Percentiles rank a stretch among this genome's conserved stretches.
phyloP scores from a whole-genome alignment of 208 protist species.

The Lotmaria passim region DNA sequence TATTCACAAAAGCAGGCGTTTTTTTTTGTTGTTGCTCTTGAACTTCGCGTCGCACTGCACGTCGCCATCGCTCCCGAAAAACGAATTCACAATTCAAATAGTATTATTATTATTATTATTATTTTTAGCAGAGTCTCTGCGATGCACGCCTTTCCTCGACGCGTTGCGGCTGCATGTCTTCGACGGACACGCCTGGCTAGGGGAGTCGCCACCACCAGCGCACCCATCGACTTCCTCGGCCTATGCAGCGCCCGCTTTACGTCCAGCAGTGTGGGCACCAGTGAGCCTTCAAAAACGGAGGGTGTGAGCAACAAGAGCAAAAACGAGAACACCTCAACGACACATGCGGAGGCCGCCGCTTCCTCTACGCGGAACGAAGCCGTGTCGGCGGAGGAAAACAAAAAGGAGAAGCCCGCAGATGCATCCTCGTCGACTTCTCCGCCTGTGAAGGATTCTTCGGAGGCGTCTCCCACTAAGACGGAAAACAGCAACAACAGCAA shows the following conservation, averaged over 20 bases:
- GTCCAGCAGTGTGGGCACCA: neutral
- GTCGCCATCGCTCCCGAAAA: too few species aligned
- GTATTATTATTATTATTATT: neutral
- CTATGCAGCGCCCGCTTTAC: neutral
- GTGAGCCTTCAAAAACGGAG: neutral
- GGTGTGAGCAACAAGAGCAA: too few species aligned
- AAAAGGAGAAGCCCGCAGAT: neutral
- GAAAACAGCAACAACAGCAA: neutral
- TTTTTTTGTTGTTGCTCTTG: too few species aligned
- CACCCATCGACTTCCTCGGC: neutral
- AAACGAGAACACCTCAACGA: neutral
- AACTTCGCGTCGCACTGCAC: too few species aligned
- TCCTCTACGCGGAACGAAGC: neutral
- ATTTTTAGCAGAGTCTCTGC: neutral
- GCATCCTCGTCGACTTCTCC: neutral
- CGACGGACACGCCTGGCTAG: neutral
- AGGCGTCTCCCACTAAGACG: too few species aligned
- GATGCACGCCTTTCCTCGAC: constrained; percentile 11
- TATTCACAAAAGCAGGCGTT: too few species aligned
- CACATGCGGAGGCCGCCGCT: neutral
- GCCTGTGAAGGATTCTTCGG: too few species aligned
- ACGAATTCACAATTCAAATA: neutral
- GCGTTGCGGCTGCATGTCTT: neutral
- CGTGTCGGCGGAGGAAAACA: neutral
- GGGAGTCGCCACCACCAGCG: neutral